phyloP scores from a whole-genome alignment of 495 filamentous ascomycete species.

The Ascobolus immersus region DNA sequence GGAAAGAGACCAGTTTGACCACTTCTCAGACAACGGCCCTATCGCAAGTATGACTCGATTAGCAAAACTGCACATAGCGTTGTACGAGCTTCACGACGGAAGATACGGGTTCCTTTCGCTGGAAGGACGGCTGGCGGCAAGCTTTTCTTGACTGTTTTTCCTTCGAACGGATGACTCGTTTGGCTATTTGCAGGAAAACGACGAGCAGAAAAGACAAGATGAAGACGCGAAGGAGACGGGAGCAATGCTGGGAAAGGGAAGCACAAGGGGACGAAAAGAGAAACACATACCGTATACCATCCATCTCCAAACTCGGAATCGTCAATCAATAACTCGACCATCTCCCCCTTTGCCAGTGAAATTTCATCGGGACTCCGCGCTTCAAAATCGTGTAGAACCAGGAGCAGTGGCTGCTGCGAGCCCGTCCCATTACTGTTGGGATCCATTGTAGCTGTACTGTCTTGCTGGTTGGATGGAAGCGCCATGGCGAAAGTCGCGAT shows the following conservation, averaged over 20 bases:
- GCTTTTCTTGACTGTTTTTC: slow-evolving; percentile 2
- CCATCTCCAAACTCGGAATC: slow-evolving; percentile 96
- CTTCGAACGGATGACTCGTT: background rate
- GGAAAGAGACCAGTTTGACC: slow-evolving; percentile 13
- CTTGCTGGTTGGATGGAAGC: too few species aligned
- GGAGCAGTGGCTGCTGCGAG: background rate
- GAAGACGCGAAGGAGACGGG: too few species aligned
- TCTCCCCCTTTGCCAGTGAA: slow-evolving; percentile 61
- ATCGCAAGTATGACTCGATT: too few species aligned
- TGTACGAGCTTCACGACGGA: too few species aligned
- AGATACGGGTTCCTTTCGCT: too few species aligned
- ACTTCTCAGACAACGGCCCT: slow-evolving; percentile 14
- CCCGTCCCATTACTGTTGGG: too few species aligned
- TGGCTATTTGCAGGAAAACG: background rate
- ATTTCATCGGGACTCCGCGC: slow-evolving; percentile 83
- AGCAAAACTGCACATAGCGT: too few species aligned
- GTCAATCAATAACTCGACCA: slow-evolving; percentile 48
- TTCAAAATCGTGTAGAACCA: slow-evolving; percentile 44
- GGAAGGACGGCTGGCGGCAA: too few species aligned
- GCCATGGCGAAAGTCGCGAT: too few species aligned
- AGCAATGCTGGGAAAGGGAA: background rate
- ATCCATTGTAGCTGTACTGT: too few species aligned
- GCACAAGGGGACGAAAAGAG: slow-evolving; percentile 2
- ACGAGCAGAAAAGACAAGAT: background rate
- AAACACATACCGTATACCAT: slow-evolving; percentile 61